A percentile compares a stretch with the other conserved stretches of the same genome.
Evolutionary conservation across 495 filamentous ascomycete genomes (phyloP).

Genomic region (Xylaria flabelliformis): DNA sequence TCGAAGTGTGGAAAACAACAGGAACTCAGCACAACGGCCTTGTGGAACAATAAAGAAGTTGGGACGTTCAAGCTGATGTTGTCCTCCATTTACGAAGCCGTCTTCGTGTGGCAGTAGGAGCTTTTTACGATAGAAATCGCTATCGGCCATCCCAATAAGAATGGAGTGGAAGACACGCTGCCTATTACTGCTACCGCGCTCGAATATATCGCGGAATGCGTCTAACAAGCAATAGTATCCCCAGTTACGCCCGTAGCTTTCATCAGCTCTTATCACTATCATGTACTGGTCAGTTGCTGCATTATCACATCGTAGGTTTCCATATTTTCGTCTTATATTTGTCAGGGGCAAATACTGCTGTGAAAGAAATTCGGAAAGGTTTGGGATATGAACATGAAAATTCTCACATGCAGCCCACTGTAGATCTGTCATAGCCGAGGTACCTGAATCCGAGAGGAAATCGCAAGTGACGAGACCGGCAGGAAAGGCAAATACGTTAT

Average conservation of each 20-base stretch:
- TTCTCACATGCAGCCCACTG: slow-evolving; percentile 27
- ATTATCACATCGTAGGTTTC: background rate
- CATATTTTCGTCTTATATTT: background rate
- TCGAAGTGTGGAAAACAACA: slow-evolving; percentile 14
- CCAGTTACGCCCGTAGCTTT: slow-evolving; percentile 28
- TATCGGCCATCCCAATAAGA: background rate
- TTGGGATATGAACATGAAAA: background rate
- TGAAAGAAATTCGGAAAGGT: background rate
- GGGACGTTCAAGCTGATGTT: slow-evolving; percentile 20
- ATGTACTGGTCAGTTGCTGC: background rate
- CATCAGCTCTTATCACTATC: slow-evolving; percentile 24
- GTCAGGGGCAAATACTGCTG: background rate
- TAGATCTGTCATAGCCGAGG: slow-evolving; percentile 26
- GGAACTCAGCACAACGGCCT: slow-evolving; percentile 26
- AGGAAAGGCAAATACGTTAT: slow-evolving; percentile 26
- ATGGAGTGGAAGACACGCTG: background rate
- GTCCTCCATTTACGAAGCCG: slow-evolving; percentile 25
- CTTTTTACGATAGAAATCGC: slow-evolving; percentile 15
- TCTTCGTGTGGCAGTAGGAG: background rate
- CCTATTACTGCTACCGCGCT: background rate
- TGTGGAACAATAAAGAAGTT: slow-evolving; percentile 28
- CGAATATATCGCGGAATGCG: slow-evolving; percentile 24
- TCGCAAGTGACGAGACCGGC: slow-evolving; percentile 19
- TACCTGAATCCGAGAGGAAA: slow-evolving; percentile 26
- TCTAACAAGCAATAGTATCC: slow-evolving; percentile 28